These are phyloP conservation scores for Cyberlindnera nakhonratchasimensis DNA, from an alignment of 805 yeast genomes.

Conservation along the genomic window DNA sequence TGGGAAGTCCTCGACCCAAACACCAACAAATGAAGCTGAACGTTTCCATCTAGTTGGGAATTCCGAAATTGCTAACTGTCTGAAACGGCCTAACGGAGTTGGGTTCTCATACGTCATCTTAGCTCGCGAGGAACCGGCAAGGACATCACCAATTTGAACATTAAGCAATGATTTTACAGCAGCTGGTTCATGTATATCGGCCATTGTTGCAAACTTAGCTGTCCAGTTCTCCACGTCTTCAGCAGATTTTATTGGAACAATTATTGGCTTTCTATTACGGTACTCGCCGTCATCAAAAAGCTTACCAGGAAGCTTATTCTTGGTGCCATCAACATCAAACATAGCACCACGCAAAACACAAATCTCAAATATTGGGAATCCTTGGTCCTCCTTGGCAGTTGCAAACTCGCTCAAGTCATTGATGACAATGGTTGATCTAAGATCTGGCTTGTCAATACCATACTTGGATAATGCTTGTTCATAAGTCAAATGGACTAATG, in stretches of 20 bases:
- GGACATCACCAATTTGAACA: slow-evolving; percentile 62
- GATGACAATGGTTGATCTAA: slow-evolving; percentile 53
- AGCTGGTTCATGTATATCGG: slow-evolving; percentile 32
- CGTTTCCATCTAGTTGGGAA: slow-evolving; percentile 45
- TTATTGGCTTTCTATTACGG: slow-evolving; percentile 53
- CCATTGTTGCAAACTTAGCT: slow-evolving; percentile 30
- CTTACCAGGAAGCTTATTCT: slow-evolving; percentile 32
- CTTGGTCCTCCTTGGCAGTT: slow-evolving; percentile 33
- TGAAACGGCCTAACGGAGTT: slow-evolving; percentile 84
- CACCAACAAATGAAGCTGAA: slow-evolving; percentile 45
- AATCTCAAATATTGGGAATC: slow-evolving; percentile 72
- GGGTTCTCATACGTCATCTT: slow-evolving; percentile 80
- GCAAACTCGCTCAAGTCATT: slow-evolving; percentile 23
- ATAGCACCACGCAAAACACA: slow-evolving; percentile 53
- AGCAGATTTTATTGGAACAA: slow-evolving; percentile 46
- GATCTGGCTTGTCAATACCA: slow-evolving; percentile 95
- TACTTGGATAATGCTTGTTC: slow-evolving; percentile 63
- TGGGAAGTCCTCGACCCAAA: slow-evolving; percentile 94
- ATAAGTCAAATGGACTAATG: slow-evolving; percentile 53
- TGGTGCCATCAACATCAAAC: slow-evolving; percentile 7
- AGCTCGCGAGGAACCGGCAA: slow-evolving; percentile 79
- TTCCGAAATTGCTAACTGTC: slow-evolving; percentile 66
- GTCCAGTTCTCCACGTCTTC: slow-evolving; percentile 44
- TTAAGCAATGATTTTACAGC: slow-evolving; percentile 34
- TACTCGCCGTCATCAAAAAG: slow-evolving; percentile 44